Evolutionary conservation across 805 yeast genomes (phyloP).

Genomic region (Ogataea neopini): DNA sequence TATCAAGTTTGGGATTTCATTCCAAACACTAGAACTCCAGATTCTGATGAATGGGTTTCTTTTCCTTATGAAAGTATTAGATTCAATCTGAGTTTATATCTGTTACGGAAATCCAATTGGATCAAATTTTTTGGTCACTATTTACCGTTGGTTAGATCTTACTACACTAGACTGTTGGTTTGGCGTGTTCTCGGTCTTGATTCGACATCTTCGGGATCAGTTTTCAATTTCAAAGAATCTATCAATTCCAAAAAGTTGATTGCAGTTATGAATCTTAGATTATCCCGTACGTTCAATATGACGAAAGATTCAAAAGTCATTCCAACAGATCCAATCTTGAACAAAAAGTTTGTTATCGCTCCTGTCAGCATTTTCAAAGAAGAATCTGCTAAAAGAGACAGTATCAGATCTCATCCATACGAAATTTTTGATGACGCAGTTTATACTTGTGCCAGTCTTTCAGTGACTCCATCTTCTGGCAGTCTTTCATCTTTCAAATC

Average conservation of each 20-base stretch:
- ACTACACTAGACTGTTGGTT: slow-evolving; percentile 62
- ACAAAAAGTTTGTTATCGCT: slow-evolving; percentile 48
- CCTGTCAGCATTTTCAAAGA: slow-evolving; percentile 26
- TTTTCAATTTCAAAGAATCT: slow-evolving; percentile 20
- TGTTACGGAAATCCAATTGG: slow-evolving; percentile 55
- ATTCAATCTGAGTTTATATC: slow-evolving; percentile 53
- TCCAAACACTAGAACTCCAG: slow-evolving; percentile 37
- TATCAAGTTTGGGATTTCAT: slow-evolving; percentile 75
- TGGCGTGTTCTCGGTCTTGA: slow-evolving; percentile 55
- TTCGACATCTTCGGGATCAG: slow-evolving; percentile 13
- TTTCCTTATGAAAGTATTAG: slow-evolving; percentile 44
- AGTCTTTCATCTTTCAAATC: slow-evolving; percentile 15
- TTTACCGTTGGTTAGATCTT: slow-evolving; percentile 74
- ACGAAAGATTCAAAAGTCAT: slow-evolving; percentile 21
- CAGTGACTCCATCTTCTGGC: slow-evolving; percentile 12
- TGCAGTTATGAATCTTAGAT: slow-evolving; percentile 33
- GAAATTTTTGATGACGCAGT: slow-evolving; percentile 69
- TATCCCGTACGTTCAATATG: slow-evolving; percentile 31
- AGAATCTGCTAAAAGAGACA: slow-evolving; percentile 28
- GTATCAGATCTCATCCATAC: slow-evolving; percentile 55
- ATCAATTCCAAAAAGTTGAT: slow-evolving; percentile 15
- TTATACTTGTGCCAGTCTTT: slow-evolving; percentile 38
- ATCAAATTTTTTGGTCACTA: slow-evolving; percentile 67
- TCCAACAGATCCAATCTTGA: slow-evolving; percentile 43
- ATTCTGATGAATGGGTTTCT: slow-evolving; percentile 39